These are phyloP conservation scores for Teratosphaeria zuluensis DNA, from an alignment of 2,329 filamentous ascomycete genomes.

Conservation along the genomic window DNA sequence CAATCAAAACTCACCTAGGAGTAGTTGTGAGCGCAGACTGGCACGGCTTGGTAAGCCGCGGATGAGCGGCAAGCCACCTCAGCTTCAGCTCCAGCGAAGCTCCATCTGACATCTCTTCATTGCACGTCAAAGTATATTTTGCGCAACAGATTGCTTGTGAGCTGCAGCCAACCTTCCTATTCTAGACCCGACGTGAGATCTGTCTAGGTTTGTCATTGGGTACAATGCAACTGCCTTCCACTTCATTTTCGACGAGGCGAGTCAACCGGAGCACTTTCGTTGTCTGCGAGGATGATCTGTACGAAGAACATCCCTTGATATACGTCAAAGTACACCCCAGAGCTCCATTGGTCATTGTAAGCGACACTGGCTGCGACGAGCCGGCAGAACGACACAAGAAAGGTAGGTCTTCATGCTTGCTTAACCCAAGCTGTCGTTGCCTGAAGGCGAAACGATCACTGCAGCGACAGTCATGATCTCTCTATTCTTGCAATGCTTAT, in stretches of 20 bases:
- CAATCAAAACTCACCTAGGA: too few species aligned
- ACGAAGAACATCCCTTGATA: constrained; percentile 36
- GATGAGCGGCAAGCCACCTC: too few species aligned
- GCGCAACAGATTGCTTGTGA: too few species aligned
- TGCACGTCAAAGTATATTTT: too few species aligned
- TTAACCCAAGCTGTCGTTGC: neutral
- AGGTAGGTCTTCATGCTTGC: constrained; percentile 6
- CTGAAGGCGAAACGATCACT: neutral
- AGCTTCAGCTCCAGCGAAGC: too few species aligned
- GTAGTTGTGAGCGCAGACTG: too few species aligned
- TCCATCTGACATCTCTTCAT: too few species aligned
- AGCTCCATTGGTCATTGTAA: constrained; percentile 28
- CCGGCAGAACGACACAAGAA: constrained; percentile 20
- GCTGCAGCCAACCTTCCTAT: too few species aligned
- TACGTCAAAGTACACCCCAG: constrained; percentile 34
- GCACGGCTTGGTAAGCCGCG: too few species aligned
- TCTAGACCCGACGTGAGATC: too few species aligned
- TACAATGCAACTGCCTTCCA: neutral
- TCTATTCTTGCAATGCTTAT: neutral
- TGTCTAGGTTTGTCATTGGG: too few species aligned
- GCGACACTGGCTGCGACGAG: constrained; percentile 39
- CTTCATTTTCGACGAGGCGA: constrained; percentile 27
- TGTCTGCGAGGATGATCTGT: constrained; percentile 36
- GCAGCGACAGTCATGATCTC: neutral
- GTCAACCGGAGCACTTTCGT: constrained; percentile 37